Base-by-base conservation (phyloP, 73 alveolate genomes). In the Paraurostyla sp. region DNA sequence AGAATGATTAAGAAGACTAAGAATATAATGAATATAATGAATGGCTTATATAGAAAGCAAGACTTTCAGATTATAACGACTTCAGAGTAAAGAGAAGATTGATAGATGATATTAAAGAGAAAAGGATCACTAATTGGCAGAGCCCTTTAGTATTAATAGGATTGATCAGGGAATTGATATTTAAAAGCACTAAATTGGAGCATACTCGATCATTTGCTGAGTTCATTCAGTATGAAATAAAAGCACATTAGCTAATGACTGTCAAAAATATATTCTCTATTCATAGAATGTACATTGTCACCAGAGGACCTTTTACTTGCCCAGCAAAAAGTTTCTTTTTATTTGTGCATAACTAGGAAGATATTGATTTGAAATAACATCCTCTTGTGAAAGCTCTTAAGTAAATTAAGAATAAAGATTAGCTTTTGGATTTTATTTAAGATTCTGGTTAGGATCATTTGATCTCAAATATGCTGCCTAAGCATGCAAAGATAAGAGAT, bases 241-340 rank as follows among this genome's bases (percentile, higher is more conserved):
- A 15, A 73, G 22, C 30, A 13, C 86, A 73, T 38, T 16, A 73
- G 46, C n/a, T 0, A 9, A 29, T 73, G 0, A 45, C 86, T 11
- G 46, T 27, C 4, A 36, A 48, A 45, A 11, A 73, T 4, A 11
- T 73, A 32, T 43, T 45, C 27, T 25, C 71, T 25, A 7, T 73
- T 7, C 43, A 73, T 45, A 22, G 86, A n/a, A 45, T 73, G 49
- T 73, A 73, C 41, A 6, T 69, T 42, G 86, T 43, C 1, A 16
- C 4, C 0, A 73, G 71, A 30, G 86, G 86, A n/a, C 49, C 49
- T 6, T 73, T 73, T 50, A 73, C 86, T 23, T 73, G 86, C 38
- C 86, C 86, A 13, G 86, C 59, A 9, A 23, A 29, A 48, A 23
- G 56, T 3, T 18, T 73, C 22, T 73, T 73, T 48, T 15, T 73